Evolutionary conservation across 495 filamentous ascomycete species (phyloP), one percentile per base, ranked within the genome.

Genomic region (Hypoxylon fuscum): DNA sequence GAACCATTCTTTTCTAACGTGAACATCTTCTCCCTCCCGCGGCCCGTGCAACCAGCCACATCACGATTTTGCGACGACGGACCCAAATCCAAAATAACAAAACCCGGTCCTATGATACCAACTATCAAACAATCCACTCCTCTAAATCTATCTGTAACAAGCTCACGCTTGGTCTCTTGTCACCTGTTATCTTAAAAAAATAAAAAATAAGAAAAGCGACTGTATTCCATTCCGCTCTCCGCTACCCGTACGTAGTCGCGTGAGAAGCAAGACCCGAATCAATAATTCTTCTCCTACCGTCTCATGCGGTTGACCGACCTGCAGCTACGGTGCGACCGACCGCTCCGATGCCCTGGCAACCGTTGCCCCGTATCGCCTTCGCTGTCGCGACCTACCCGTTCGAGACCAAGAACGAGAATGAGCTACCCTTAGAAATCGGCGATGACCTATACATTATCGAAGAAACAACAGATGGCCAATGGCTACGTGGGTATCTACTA

Each of bases 391-490:
- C 87, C 59, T 94, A 93, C 72, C 95, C 95, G 25, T 98, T 98
- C 77, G 83, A 87, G 55, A 89, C 95, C 43, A 88, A 89, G 27
- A 88, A 86, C 55, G 87, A 93, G 23, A 91, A 91, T 66, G 95
- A 98, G 75, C 87, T 98, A n/a, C 94, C 95, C 11, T 85, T 98
- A 68, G 92, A 98, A 75, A 88, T 98, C 22, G 95, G 95, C 70
- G 95, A 98, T 82, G 95, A 98, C 75, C 81, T 98, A 48, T 98
- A 98, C 76, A 96, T 98, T 53, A 97, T 98, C 70, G 95, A 98
- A 77, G 91, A 97, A 75, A 93, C 93, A 2, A 75, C 73, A 18
- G 84, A 96, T 75, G 90, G 88, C 61, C 83, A 91, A 68, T 98
- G 96, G 96, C 93, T 90, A 69, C 88, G 95, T 12, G 95, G 95